Base-by-base conservation (phyloP, 2,329 filamentous ascomycete genomes). In the Pseudocercospora crystallina region DNA sequence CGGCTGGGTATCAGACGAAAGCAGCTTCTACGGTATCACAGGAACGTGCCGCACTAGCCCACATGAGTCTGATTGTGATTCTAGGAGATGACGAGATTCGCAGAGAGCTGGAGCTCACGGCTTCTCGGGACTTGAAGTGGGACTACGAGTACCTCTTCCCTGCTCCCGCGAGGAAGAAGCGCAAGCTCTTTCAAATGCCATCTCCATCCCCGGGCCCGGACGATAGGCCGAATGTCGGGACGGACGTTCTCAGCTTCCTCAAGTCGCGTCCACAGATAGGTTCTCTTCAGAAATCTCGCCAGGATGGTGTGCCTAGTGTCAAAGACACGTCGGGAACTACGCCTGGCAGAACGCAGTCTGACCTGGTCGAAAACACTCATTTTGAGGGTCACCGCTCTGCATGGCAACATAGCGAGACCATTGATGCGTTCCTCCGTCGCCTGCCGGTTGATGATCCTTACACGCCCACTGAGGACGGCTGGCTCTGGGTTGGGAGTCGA, bases 401-500 rank as follows among this genome's bases (percentile, higher is more conserved):
- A 20, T 83, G 85, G 74, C 85, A 86, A 65, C 46, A 84, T 26
- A 73, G 73, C 1, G 87, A 91, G 64, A 79, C 79, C 0, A 71
- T 87, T 1, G 69, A 80, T 7, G 77, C 79, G 1, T 95, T 95
- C 60, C 69, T 94, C 2, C 53, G 71, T 8, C 82, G 89, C 8
- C 74, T 91, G 0, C 85, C 86, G 0, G 87, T 89, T 0, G 77
- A 79, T 3, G 85, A 79, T 1, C 87, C 84, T 1, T 68, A 74
- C 2, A 66, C 71, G 3, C 69, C 67, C 1, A 62, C 62, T 0
- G 59, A 71, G 0, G 75, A 78, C 2, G 79, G 79, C 0, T 94
- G 88, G 86, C 89, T 95, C 41, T 90, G 80, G 73, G 80, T 87
- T 36, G 79, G 78, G 45, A 89, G 89, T 65, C 86, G 85, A 79